Base-by-base conservation (phyloP, 768 basidiomycete species). In the Pluteus cervinus region DNA sequence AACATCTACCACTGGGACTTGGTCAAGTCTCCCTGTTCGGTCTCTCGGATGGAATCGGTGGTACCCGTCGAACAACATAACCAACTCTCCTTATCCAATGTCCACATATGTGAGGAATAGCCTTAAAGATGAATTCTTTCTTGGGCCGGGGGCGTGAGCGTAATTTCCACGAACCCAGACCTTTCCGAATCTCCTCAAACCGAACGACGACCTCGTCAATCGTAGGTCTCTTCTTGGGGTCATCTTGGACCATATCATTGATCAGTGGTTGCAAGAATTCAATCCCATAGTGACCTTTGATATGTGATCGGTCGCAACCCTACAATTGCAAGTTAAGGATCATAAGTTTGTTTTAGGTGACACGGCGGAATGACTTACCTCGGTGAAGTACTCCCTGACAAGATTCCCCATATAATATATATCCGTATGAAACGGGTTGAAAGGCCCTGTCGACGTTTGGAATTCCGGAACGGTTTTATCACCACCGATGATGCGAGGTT, bases 371-470 rank as follows among this genome's bases (percentile, higher is more conserved):
- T 9, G 17, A 21, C 37, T n/a, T 36, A 68, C 66, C 39, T 51
- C 30, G 0, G 59, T n/a, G 34, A 69, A 63, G 12, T 61, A 47
- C 31, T 14, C 39, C 10, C 42, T 47, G 4, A 68, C 53, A 5
- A 60, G n/a, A 30, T 70, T 71, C 0, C 68, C 69, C 1, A 71
- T 41, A 21, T 62, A 62, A 41, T 68, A 73, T 3, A 73, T 50
- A 23, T 74, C 72, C 0, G 60, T 62, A 0, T 60, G 49, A 29
- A 73, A 74, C 0, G 68, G 65, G 41, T 73, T 45, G 7, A 55
- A 48, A 0, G 50, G 57, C 1, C 46, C 76, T 71, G 3, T 61
- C 69, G 0, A 69, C 71, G 5, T 45, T 43, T 2, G 66, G 16
- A 46, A 61, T 9, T 58, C 61, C 17, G 47, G 48, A 20, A 59